Percentiles rank a stretch among this genome's conserved stretches.
Evolutionary conservation across 2,329 filamentous ascomycete genomes (phyloP).

Genomic region (Fusarium guadeloupense): DNA sequence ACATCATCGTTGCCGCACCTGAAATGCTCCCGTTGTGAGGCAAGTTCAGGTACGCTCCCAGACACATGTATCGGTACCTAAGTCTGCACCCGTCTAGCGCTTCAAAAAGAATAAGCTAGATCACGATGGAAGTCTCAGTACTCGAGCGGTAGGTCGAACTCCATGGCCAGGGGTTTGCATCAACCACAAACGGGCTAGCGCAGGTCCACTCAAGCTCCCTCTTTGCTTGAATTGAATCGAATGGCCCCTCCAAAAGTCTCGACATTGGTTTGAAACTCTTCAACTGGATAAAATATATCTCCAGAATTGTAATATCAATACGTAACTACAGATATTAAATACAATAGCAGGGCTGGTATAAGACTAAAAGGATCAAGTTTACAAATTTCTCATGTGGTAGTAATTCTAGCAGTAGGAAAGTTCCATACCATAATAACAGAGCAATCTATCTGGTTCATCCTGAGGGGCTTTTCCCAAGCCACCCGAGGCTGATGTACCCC

Average conservation of each 20-base stretch:
- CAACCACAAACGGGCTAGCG: constrained; percentile 28
- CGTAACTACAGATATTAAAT: too few relatives aligned
- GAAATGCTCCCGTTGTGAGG: background rate
- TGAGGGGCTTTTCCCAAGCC: too few relatives aligned
- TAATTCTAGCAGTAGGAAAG: too few relatives aligned
- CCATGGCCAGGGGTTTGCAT: constrained; percentile 24
- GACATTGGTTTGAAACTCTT: too few relatives aligned
- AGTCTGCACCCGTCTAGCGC: background rate
- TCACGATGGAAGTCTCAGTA: constrained; percentile 31
- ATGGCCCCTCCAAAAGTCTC: constrained; percentile 10
- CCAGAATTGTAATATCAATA: too few relatives aligned
- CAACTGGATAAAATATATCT: too few relatives aligned
- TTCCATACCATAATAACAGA: too few relatives aligned
- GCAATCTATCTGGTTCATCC: too few relatives aligned
- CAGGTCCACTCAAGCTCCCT: constrained; percentile 43
- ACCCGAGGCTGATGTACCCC: constrained; percentile 23
- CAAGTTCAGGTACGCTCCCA: constrained; percentile 16
- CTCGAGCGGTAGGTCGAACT: constrained; percentile 30
- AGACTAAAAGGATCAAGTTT: too few relatives aligned
- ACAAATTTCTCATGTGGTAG: too few relatives aligned
- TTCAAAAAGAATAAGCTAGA: constrained; percentile 14
- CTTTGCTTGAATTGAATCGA: constrained; percentile 9
- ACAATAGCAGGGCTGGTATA: too few relatives aligned
- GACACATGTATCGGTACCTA: constrained; percentile 36
- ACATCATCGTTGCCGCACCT: constrained; percentile 18